These are phyloP conservation scores for Leishmania turanica DNA, from an alignment of 208 protist genomes.

Conservation along the genomic window DNA sequence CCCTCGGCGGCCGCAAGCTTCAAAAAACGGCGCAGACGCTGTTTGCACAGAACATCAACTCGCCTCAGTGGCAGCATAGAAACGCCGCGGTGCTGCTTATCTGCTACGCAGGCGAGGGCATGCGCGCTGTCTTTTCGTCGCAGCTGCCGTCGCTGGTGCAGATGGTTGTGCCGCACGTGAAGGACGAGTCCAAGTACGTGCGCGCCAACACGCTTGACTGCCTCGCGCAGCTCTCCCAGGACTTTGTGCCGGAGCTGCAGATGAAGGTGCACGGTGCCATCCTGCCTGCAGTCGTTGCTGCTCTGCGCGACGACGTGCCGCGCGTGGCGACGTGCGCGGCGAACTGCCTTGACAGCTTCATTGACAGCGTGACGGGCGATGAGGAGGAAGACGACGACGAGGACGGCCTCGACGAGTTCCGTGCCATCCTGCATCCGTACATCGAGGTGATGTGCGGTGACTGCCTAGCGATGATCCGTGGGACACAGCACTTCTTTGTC, in stretches of 20 bases:
- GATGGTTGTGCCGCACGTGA: slow-evolving; percentile 47
- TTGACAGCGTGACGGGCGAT: slow-evolving; percentile 55
- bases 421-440: slow-evolving; percentile 57
- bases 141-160: slow-evolving; percentile 58
- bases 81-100: slow-evolving; percentile 80
- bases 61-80: slow-evolving; percentile 70
- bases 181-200: slow-evolving; percentile 82
- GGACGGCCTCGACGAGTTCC: slow-evolving; percentile 39
- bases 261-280: slow-evolving; percentile 49
- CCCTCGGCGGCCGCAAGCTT: slow-evolving; percentile 81
- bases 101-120: slow-evolving; percentile 73
- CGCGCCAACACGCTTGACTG: slow-evolving; percentile 71
- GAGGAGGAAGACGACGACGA: slow-evolving; percentile 62
- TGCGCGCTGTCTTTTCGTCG: slow-evolving; percentile 60
- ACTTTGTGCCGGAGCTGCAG: slow-evolving; percentile 71
- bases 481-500: slow-evolving; percentile 58
- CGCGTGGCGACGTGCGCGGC: slow-evolving; percentile 72
- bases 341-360: slow-evolving; percentile 72
- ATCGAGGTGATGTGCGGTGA: slow-evolving; percentile 64
- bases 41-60: slow-evolving; percentile 74
- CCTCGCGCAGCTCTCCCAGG: slow-evolving; percentile 69
- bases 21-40: slow-evolving; percentile 63
- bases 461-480: slow-evolving; percentile 51
- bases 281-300: slow-evolving; percentile 55
- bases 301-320: slow-evolving; percentile 67